A percentile compares a stretch with the other conserved stretches of the same genome.
Evolutionary conservation across 73 alveolate species (phyloP).

Genomic region (Paramecium sexaurelia): DNA sequence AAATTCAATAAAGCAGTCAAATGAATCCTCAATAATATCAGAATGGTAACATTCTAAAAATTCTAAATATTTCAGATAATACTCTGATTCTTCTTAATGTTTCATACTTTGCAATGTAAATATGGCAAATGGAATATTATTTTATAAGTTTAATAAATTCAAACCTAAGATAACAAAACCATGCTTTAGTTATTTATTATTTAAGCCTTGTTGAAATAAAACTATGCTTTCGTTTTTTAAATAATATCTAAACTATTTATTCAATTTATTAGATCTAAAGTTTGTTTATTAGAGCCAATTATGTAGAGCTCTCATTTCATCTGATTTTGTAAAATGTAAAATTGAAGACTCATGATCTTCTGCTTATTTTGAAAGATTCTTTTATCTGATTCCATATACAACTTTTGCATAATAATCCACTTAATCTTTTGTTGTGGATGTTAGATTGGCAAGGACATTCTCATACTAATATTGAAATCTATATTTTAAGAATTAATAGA

Average conservation of each 20-base stretch:
- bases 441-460: neutral
- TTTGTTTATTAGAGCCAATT: neutral
- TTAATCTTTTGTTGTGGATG: neutral
- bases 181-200: neutral
- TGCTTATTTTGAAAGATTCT: neutral
- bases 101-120: neutral
- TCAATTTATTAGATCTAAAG: neutral
- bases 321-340: neutral
- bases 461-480: neutral
- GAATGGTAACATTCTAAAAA: neutral
- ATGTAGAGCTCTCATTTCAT: neutral
- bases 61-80: neutral
- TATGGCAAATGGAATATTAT: neutral
- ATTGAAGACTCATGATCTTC: neutral
- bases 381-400: neutral
- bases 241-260: neutral
- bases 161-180: neutral
- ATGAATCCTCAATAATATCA: neutral
- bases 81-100: neutral
- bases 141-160: neutral
- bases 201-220: neutral
- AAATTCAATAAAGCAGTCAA: neutral
- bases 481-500: neutral
- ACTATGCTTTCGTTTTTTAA: neutral
- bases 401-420: neutral